Conservation (phyloP, 805 yeast genomes). For the Barnettozyma californica region DNA sequence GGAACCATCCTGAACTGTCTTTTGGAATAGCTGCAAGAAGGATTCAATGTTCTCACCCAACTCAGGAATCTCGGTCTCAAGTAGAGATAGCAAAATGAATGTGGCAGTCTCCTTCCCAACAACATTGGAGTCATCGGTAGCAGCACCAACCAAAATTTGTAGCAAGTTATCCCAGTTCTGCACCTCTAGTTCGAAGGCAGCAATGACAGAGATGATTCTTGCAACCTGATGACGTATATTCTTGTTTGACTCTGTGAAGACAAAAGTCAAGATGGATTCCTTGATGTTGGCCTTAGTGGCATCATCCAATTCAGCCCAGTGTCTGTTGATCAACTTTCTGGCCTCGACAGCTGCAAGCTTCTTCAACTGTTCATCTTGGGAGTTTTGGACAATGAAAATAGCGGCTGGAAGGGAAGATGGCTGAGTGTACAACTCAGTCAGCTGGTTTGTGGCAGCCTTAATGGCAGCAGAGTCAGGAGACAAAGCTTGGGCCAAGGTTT, state of each 20-base stretch:
- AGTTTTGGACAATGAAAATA: slow-evolving; percentile 71
- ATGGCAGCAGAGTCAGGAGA: slow-evolving; percentile 78
- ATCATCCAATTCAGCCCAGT: slow-evolving; percentile 53
- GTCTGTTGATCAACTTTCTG: slow-evolving; percentile 68
- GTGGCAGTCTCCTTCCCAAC: slow-evolving; percentile 77
- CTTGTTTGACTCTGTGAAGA: slow-evolving; percentile 58
- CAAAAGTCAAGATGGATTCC: slow-evolving; percentile 58
- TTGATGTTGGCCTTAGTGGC: slow-evolving; percentile 56
- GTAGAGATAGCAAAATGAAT: slow-evolving; percentile 67
- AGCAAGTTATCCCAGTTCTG: slow-evolving; percentile 73
- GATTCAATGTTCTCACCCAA: slow-evolving; percentile 56
- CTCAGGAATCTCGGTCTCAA: slow-evolving; percentile 64
- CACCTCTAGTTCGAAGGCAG: slow-evolving; percentile 64
- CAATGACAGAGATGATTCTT: slow-evolving; percentile 84
- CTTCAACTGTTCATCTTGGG: slow-evolving; percentile 64
- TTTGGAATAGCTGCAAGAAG: slow-evolving; percentile 64
- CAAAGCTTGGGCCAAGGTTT: slow-evolving; percentile 69
- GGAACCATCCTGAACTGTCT: slow-evolving; percentile 54
- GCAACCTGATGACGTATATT: slow-evolving; percentile 84
- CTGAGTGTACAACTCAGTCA: slow-evolving; percentile 69
- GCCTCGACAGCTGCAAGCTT: slow-evolving; percentile 97
- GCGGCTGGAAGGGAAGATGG: slow-evolving; percentile 75
- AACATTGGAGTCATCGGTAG: slow-evolving; percentile 43
- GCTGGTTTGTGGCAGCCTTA: slow-evolving; percentile 73
- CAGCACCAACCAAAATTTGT: slow-evolving; percentile 63